Evolutionary conservation across 23 red algal genomes (phyloP), one percentile per base, ranked within the genome.

Genomic region (Gracilaria caudata): DNA sequence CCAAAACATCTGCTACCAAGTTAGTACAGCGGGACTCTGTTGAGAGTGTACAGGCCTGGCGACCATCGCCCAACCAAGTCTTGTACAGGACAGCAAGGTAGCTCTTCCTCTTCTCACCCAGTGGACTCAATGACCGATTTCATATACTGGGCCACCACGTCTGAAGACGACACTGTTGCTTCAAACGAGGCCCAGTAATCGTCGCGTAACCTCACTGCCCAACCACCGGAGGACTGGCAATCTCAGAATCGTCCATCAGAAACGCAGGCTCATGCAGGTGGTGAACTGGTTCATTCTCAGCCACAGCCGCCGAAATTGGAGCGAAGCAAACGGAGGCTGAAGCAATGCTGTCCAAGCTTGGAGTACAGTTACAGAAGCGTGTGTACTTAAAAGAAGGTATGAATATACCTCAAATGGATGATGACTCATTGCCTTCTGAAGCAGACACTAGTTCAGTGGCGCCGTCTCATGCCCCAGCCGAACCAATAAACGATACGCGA

Each of bases 21-120:
- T 2, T 77, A 77, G 17, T 89, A 89, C 29, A 47, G 85, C 19
- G 85, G 85, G 0, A 65, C 71, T 16, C 56, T 89, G 6, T 40
- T 89, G 26, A 72, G 38, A 23, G 65, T 73, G 14, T 72, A 86
- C 34, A 74, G 70, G 65, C 6, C 70, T 71, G 82, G 82, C 17
- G 79, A 83, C 25, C 39, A 20, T 4, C 64, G 82, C 34, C 34
- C 25, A 37, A 10, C 19, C 6, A 8, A 53, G 11, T 45, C 43
- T 53, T 36, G 25, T 35, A 51, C 74, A 51, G 26, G 66, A 75
- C 24, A 73, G 16, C 34, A 7, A 21, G 13, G 3, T 6, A 47
- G 25, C 4, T 75, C 40, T 25, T 21, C 4, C 5, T 39, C 20
- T 43, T 75, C 70, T 21, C 0, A 47, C 19, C 70, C 39, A 75